Base-by-base conservation (phyloP, 345 rosid species). In the Eucalyptus cloeziana region DNA sequence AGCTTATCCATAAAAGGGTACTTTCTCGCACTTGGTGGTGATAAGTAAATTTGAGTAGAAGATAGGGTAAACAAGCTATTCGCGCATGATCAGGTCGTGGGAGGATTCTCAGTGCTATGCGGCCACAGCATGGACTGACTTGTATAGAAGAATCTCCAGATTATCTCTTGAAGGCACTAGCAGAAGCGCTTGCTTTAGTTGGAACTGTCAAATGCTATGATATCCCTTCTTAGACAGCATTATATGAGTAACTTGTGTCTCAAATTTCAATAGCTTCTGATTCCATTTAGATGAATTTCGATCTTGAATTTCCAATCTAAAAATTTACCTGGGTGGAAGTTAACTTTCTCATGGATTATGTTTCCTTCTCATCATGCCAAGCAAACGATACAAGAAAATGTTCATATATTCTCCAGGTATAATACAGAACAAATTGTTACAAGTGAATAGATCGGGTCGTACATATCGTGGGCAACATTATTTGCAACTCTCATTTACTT, bases 191-290 rank as follows among this genome's bases (percentile, higher is more conserved):
- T 86, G 89, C 85, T 86, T 89, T 94, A 89, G 97, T 93, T 51
- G 95, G 94, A 88, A 89, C 96, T 3, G 94, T 93, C 31, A 94
- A 95, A 91, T 86, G 91, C 85, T 94, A 93, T 67, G 90, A 91
- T 86, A 83, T 43, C 44, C 16, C 44, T 50, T 76, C 83, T 76
- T 76, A 21, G 83, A 40, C 47, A 40, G 83, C 83, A 71, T 37
- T 37, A 71, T 37, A 21, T 5, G 83, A 19, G 45, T 44, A 21
- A 37, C 47, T 40, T 21, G 45, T 40, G 15, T 76, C 47, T 76
- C 83, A 76, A 76, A 76, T 76, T 76, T 40, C 7, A 76, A 10
- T 40, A 37, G 30, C 83, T 76, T 25, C 47, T 37, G 3, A 21
- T 76, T 21, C 83, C 47, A 13, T 40, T 37, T 2, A 71, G 43